Evolutionary conservation across 2,329 filamentous ascomycete species (phyloP).

Genomic region (Colletotrichum australisinense): DNA sequence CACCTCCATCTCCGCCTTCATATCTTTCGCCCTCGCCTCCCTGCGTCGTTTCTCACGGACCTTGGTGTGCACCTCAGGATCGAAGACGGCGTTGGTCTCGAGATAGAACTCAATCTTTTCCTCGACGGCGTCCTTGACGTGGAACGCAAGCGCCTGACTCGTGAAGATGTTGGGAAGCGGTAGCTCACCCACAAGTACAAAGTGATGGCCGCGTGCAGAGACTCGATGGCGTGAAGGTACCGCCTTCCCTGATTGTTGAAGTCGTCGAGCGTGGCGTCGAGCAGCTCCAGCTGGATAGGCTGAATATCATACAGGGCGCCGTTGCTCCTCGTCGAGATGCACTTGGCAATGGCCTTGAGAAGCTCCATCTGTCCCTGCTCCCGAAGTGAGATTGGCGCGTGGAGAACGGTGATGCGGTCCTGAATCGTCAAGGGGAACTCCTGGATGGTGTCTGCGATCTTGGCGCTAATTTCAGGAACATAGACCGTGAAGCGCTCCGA

Average conservation of each 20-base stretch:
- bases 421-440: slow-evolving; percentile 74
- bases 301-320: slow-evolving; percentile 79
- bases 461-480: slow-evolving; percentile 67
- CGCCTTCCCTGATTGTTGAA: slow-evolving; percentile 36
- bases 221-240: slow-evolving; percentile 78
- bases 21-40: not conserved
- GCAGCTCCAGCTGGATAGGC: slow-evolving; percentile 76
- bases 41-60: slow-evolving; percentile 18
- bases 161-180: slow-evolving; percentile 84
- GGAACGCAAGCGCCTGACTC: slow-evolving; percentile 79
- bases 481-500: slow-evolving; percentile 76
- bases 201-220: slow-evolving; percentile 83
- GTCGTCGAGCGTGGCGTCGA: slow-evolving; percentile 70
- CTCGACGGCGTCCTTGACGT: slow-evolving; percentile 84
- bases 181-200: slow-evolving; percentile 95
- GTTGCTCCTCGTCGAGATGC: slow-evolving; percentile 74
- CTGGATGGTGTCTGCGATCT: slow-evolving; percentile 81
- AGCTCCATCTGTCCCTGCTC: slow-evolving; percentile 60
- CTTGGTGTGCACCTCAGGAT: slow-evolving; percentile 42
- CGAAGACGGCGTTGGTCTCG: slow-evolving; percentile 41
- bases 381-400: slow-evolving; percentile 73
- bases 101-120: slow-evolving; percentile 76
- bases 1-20: slow-evolving; percentile 46
- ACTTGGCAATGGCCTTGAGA: slow-evolving; percentile 73
- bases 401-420: slow-evolving; percentile 82